Evolutionary conservation across 129 eudicot genomes (phyloP).

Genomic region (Erigeron canadensis): DNA sequence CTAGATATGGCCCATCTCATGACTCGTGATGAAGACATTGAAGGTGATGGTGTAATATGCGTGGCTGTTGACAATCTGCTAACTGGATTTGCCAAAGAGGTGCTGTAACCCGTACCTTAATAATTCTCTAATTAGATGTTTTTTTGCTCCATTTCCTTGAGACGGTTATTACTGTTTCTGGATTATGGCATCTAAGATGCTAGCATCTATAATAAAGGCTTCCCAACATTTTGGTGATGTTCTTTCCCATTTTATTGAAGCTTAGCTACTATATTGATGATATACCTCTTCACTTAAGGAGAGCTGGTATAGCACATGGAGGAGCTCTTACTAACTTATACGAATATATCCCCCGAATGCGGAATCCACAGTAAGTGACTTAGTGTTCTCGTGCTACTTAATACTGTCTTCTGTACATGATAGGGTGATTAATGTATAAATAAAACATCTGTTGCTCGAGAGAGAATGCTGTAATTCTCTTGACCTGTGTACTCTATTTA

Average conservation of each 20-base stretch:
- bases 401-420: neutral
- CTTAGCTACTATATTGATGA: constrained; percentile 61
- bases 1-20: constrained; percentile 57
- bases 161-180: constrained; percentile 1
- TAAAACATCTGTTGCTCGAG: neutral
- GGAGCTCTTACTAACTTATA: constrained; percentile 77
- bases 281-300: constrained; percentile 67
- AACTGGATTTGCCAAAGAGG: constrained; percentile 83
- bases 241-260: constrained; percentile 68
- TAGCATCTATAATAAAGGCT: constrained; percentile 52
- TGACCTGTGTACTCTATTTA: no score
- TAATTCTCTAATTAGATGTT: no score
- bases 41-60: constrained; percentile 66
- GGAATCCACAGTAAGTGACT: constrained; percentile 64
- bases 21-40: constrained; percentile 58
- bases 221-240: constrained; percentile 98
- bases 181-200: constrained; percentile 24
- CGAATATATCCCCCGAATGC: constrained; percentile 90
- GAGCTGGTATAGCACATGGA: constrained; percentile 83
- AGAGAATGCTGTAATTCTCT: no score
- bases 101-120: constrained; percentile 9
- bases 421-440: neutral
- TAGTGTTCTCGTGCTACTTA: constrained; percentile 11
- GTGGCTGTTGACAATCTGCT: constrained; percentile 72
- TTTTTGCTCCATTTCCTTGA: constrained; percentile 1